These are phyloP conservation scores for Karstenula rhodostoma DNA, from an alignment of 2,329 filamentous ascomycete species.

Conservation along the genomic window DNA sequence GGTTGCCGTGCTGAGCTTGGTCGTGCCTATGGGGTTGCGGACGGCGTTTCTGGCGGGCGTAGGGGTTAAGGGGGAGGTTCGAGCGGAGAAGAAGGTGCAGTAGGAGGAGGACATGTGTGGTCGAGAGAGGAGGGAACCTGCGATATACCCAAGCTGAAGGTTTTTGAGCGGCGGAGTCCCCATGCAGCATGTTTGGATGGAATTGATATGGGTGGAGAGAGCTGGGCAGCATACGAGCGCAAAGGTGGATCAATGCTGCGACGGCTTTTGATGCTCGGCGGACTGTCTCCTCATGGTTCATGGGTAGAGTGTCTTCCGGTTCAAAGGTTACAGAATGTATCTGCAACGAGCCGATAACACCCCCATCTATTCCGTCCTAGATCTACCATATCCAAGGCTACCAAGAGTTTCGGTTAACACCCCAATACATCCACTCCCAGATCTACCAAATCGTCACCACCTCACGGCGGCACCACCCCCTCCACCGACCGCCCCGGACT, in stretches of 20 bases:
- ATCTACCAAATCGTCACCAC: neutral
- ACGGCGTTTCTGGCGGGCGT: slow-evolving; percentile 48
- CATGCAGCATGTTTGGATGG: too few relatives aligned
- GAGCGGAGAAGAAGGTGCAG: slow-evolving; percentile 13
- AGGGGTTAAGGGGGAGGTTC: slow-evolving; percentile 37
- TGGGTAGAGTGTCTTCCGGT: neutral
- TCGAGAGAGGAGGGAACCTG: too few relatives aligned
- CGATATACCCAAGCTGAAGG: too few relatives aligned
- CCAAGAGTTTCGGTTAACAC: neutral
- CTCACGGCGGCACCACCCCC: neutral
- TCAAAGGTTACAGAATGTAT: neutral
- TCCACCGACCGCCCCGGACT: neutral
- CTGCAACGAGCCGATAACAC: neutral
- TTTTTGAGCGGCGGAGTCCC: neutral
- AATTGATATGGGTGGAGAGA: neutral
- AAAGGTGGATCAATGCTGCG: neutral
- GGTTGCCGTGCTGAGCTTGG: slow-evolving; percentile 47
- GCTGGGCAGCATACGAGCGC: neutral
- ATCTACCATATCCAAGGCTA: neutral
- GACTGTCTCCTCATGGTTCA: neutral
- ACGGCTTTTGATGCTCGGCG: neutral
- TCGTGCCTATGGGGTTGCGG: slow-evolving; percentile 43
- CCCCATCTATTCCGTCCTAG: neutral
- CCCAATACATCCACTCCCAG: neutral
- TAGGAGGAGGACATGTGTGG: neutral